These are phyloP conservation scores for Chytridium lagenaria DNA, from an alignment of 371 early-diverging fungal genomes.

Conservation along the genomic window DNA sequence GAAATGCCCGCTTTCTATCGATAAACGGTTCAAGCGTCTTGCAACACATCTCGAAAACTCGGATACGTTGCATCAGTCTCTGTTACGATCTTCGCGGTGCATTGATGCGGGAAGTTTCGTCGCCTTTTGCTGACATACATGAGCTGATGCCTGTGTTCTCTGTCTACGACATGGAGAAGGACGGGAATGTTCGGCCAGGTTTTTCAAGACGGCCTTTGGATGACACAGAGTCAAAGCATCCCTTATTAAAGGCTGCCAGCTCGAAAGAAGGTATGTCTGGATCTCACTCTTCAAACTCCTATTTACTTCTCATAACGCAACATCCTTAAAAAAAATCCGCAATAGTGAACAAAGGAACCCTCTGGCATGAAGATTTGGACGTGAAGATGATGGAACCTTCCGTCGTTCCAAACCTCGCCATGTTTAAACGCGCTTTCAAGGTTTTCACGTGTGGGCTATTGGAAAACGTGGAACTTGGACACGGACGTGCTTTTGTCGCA, in stretches of 20 bases:
- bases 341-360: no score
- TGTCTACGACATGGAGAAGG: conserved; percentile 11
- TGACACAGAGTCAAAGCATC: conserved; percentile 25
- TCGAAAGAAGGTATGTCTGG: no score
- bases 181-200: neutral
- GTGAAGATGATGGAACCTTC: conserved; percentile 15
- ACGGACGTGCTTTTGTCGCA: conserved; percentile 30
- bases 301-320: no score
- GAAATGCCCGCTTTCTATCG: neutral
- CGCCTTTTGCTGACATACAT: conserved; percentile 17
- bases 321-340: no score
- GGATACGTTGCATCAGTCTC: conserved; percentile 26
- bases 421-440: conserved; percentile 36
- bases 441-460: conserved; percentile 36
- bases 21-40: neutral
- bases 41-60: conserved; percentile 19
- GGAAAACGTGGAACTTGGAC: conserved; percentile 17
- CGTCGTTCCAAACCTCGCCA: conserved; percentile 26
- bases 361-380: neutral
- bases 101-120: conserved; percentile 13
- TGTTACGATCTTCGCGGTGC: conserved; percentile 17
- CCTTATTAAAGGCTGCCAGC: conserved; percentile 1
- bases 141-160: conserved; percentile 23
- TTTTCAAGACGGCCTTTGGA: conserved; percentile 24
- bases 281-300: no score